A percentile compares a stretch with the other conserved stretches of the same genome.
Conservation (phyloP, 768 basidiomycete species). For the Thelephora ganbajun region DNA sequence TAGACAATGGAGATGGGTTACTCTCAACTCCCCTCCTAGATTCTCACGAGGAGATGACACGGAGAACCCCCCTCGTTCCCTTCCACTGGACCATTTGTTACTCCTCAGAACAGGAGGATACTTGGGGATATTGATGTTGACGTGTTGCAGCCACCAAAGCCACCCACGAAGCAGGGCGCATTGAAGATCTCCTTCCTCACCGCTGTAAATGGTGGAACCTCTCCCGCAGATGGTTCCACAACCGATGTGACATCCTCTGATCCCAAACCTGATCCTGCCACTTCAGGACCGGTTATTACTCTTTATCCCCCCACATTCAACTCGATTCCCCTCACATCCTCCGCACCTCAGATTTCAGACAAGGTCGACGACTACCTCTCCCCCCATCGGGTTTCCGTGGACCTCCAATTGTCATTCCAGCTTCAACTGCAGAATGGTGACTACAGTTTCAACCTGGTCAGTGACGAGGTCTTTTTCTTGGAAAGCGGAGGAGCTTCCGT, state of each 20-base stretch:
- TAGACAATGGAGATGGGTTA: no score
- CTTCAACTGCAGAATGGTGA: slow-evolving; percentile 19
- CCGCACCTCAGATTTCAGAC: neutral
- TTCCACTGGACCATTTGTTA: no score
- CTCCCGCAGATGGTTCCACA: neutral
- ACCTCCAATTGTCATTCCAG: slow-evolving; percentile 21
- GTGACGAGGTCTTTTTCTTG: slow-evolving; percentile 22
- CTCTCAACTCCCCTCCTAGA: no score
- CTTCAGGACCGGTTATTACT: no score
- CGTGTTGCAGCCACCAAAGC: neutral
- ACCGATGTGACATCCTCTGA: no score
- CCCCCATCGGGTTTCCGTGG: slow-evolving; percentile 17
- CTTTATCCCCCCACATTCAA: neutral
- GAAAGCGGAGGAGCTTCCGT: slow-evolving; percentile 15
- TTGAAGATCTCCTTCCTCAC: neutral
- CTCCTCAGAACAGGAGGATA: no score
- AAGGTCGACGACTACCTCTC: neutral
- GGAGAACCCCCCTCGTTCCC: no score
- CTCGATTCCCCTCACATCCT: no score
- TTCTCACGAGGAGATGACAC: no score
- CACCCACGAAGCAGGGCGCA: neutral
- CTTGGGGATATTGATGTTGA: neutral
- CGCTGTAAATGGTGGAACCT: neutral
- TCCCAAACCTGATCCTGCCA: no score
- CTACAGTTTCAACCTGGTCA: no score